A percentile compares a stretch with the other conserved stretches of the same genome.
phyloP scores from a whole-genome alignment of 148 eudicot species.

The Persicaria tinctoria region DNA sequence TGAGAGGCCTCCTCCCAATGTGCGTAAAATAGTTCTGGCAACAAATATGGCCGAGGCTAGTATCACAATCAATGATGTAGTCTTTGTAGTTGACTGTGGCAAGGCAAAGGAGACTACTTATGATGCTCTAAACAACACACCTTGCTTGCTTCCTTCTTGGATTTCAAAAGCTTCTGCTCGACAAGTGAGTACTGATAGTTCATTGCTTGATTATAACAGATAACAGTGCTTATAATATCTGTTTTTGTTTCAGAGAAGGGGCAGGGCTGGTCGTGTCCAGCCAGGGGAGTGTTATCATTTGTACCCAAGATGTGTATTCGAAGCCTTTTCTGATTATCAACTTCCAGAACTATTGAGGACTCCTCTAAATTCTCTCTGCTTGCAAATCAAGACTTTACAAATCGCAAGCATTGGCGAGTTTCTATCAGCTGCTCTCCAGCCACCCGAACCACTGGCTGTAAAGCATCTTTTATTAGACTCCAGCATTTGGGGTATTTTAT shows the following conservation, averaged over 20 bases:
- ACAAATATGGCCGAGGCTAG: constrained; percentile 99
- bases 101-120: constrained; percentile 97
- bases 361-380: constrained; percentile 90
- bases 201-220: background rate
- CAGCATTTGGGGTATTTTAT: background rate
- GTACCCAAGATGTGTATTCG: constrained; percentile 89
- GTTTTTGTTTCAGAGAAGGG: constrained; percentile 65
- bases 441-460: constrained; percentile 88
- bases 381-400: constrained; percentile 92
- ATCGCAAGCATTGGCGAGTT: constrained; percentile 94
- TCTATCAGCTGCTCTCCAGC: constrained; percentile 81
- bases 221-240: background rate
- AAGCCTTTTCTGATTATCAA: constrained; percentile 88
- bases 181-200: constrained; percentile 43
- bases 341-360: constrained; percentile 95
- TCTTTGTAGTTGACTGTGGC: constrained; percentile 94
- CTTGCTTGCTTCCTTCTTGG: constrained; percentile 96
- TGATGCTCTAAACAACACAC: constrained; percentile 94
- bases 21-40: constrained; percentile 79
- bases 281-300: constrained; percentile 97
- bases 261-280: constrained; percentile 99
- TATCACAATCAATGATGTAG: constrained; percentile 94
- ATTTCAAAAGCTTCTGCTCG: constrained; percentile 91
- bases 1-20: constrained; percentile 73
- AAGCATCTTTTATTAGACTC: constrained; percentile 13